Conservation (phyloP, 352 stramenopile genomes). For the Blastocystis sp. region DNA sequence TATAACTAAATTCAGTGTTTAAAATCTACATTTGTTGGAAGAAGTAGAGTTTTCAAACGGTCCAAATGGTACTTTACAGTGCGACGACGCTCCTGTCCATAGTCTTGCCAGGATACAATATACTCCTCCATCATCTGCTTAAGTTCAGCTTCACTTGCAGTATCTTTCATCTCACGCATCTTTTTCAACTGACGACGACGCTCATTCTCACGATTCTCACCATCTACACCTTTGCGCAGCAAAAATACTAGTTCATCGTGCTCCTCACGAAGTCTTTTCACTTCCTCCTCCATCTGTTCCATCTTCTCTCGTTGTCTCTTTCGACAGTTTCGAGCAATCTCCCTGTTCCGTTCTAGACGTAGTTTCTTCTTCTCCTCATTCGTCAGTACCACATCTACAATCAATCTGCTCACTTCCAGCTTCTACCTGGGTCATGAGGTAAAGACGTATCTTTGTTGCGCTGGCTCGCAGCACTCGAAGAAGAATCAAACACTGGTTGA, state of each 20-base stretch:
- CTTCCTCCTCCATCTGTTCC: constrained; percentile 69
- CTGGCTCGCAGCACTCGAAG: background rate
- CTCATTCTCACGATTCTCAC: constrained; percentile 65
- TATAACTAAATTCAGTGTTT: constrained; percentile 13
- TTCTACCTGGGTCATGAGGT: background rate
- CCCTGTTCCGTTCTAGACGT: constrained; percentile 69
- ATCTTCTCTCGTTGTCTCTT: constrained; percentile 70
- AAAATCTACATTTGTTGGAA: constrained; percentile 69
- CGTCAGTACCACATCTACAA: constrained; percentile 12
- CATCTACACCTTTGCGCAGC: constrained; percentile 55
- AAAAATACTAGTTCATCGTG: constrained; percentile 59
- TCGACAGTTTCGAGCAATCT: constrained; percentile 70
- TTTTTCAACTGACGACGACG: constrained; percentile 57
- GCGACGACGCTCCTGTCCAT: constrained; percentile 69
- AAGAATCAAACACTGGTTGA: background rate
- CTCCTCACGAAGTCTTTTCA: constrained; percentile 65
- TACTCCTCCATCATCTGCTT: constrained; percentile 69
- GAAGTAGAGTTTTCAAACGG: constrained; percentile 68
- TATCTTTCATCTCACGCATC: constrained; percentile 70
- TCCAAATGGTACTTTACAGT: constrained; percentile 70
- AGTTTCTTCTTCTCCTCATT: constrained; percentile 67
- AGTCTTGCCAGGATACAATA: constrained; percentile 69
- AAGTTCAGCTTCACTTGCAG: constrained; percentile 69
- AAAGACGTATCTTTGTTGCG: background rate
- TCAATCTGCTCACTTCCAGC: background rate